Evolutionary conservation across 108 stramenopile species (phyloP).

Genomic region (Aureococcus anophagefferens): DNA sequence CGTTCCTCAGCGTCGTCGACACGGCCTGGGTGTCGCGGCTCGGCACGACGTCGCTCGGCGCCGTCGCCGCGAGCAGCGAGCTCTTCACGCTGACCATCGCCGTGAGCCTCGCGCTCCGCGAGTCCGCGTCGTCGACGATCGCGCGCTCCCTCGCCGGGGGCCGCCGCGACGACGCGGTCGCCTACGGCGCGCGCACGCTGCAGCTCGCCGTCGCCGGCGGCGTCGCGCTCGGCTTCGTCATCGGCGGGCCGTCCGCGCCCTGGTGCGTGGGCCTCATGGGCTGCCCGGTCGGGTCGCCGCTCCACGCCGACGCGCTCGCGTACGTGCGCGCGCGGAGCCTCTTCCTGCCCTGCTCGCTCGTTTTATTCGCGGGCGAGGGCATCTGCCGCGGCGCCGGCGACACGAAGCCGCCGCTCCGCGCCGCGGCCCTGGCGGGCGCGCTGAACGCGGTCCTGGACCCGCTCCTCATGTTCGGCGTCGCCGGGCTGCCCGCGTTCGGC

Average conservation of each 20-base stretch:
- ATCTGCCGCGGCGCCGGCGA: constrained; percentile 63
- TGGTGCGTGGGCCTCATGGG: constrained; percentile 57
- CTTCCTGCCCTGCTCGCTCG: constrained; percentile 58
- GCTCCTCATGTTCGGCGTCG: constrained; percentile 57
- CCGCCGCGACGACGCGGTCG: too few relatives aligned
- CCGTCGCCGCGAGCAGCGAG: constrained; percentile 60
- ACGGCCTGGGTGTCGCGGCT: constrained; percentile 59
- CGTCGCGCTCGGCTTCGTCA: constrained; percentile 14
- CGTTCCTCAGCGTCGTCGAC: constrained; percentile 62
- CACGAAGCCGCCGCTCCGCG: constrained; percentile 55
- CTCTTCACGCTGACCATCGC: constrained; percentile 35
- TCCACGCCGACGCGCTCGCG: constrained; percentile 33
- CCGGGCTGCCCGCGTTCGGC: too few relatives aligned
- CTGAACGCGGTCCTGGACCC: constrained; percentile 65
- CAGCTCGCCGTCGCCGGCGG: constrained; percentile 37
- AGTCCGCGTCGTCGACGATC: too few relatives aligned
- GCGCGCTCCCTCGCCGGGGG: too few relatives aligned
- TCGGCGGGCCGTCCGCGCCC: constrained; percentile 22
- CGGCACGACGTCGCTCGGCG: constrained; percentile 50
- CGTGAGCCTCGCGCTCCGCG: too few relatives aligned
- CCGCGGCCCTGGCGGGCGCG: constrained; percentile 40
- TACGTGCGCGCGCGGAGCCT: constrained; percentile 48
- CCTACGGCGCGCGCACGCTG: constrained; percentile 3
- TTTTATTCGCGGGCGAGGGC: constrained; percentile 58
- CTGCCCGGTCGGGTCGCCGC: constrained; percentile 20